Percentiles rank a stretch among this genome's conserved stretches.
Conservation (phyloP, 805 yeast genomes). For the Diddensiella transvaalensis region DNA sequence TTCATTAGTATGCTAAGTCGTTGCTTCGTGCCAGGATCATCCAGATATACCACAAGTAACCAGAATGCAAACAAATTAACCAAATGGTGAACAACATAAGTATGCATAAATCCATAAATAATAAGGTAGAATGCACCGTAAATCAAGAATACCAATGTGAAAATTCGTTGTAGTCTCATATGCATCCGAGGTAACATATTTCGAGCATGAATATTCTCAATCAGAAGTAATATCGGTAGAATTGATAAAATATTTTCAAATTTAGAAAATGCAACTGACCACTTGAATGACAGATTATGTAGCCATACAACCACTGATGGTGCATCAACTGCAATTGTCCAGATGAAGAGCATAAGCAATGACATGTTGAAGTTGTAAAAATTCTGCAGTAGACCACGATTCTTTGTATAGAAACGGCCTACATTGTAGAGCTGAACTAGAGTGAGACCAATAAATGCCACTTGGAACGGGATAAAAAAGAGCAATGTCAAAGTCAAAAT, state of each 20-base stretch:
- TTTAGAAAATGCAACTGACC: slow-evolving; percentile 49
- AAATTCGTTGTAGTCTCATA: slow-evolving; percentile 7
- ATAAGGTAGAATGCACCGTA: slow-evolving; percentile 60
- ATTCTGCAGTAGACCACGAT: slow-evolving; percentile 16
- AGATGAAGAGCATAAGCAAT: slow-evolving; percentile 60
- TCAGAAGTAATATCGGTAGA: slow-evolving; percentile 16
- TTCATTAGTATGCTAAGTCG: not conserved
- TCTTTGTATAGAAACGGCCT: slow-evolving; percentile 12
- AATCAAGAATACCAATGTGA: slow-evolving; percentile 38
- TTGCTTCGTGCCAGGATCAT: slow-evolving; percentile 1
- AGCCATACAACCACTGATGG: slow-evolving; percentile 79
- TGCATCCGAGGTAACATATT: slow-evolving; percentile 42
- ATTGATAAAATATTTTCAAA: slow-evolving; percentile 49
- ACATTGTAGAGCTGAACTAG: slow-evolving; percentile 35
- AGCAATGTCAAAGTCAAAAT: not conserved
- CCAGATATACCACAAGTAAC: slow-evolving; percentile 17
- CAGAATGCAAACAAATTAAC: slow-evolving; percentile 51
- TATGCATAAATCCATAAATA: slow-evolving; percentile 71
- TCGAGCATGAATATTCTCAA: slow-evolving; percentile 47
- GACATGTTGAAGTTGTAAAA: slow-evolving; percentile 58
- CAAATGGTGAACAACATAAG: slow-evolving; percentile 78
- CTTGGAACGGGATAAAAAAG: slow-evolving; percentile 65
- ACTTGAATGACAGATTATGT: slow-evolving; percentile 56
- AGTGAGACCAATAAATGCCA: slow-evolving; percentile 61
- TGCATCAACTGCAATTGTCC: slow-evolving; percentile 72